These are phyloP conservation scores for Nicotiana attenuata DNA, from an alignment of 257 asterid species.

Conservation along the genomic window DNA sequence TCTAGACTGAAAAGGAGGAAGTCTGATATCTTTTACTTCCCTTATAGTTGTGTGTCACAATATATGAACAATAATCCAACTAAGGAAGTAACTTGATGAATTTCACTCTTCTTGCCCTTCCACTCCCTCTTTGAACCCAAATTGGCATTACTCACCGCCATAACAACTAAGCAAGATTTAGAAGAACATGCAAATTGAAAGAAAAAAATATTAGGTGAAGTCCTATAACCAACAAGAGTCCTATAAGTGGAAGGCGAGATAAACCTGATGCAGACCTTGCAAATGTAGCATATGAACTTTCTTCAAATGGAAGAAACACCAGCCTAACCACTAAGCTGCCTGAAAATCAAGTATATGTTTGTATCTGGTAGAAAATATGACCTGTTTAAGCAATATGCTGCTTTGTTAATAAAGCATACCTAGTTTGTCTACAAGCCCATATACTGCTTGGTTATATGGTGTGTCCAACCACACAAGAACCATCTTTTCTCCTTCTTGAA, in stretches of 20 bases:
- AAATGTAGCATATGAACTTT: slow-evolving; percentile 85
- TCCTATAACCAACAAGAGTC: neutral
- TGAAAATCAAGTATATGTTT: slow-evolving; percentile 33
- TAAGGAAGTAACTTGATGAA: neutral
- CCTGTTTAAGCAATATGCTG: neutral
- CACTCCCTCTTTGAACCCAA: neutral
- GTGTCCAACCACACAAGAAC: slow-evolving; percentile 97
- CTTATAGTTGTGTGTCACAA: neutral
- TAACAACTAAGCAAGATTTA: neutral
- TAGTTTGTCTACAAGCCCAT: slow-evolving; percentile 95
- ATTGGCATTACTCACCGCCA: neutral
- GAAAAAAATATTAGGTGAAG: neutral
- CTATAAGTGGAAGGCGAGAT: slow-evolving; percentile 33
- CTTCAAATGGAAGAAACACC: slow-evolving; percentile 95
- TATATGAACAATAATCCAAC: neutral
- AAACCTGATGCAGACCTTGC: slow-evolving; percentile 99
- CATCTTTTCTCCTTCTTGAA: slow-evolving; percentile 97
- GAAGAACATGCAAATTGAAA: neutral
- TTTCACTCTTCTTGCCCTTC: neutral
- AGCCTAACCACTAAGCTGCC: slow-evolving; percentile 98
- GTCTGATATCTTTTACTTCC: neutral
- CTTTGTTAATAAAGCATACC: slow-evolving; percentile 33
- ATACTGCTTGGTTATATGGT: slow-evolving; percentile 96
- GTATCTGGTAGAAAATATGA: slow-evolving; percentile 13
- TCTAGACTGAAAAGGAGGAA: neutral